Conservation (phyloP, 2,329 filamentous ascomycete genomes). For the Neofusicoccum kwambonambiense region DNA sequence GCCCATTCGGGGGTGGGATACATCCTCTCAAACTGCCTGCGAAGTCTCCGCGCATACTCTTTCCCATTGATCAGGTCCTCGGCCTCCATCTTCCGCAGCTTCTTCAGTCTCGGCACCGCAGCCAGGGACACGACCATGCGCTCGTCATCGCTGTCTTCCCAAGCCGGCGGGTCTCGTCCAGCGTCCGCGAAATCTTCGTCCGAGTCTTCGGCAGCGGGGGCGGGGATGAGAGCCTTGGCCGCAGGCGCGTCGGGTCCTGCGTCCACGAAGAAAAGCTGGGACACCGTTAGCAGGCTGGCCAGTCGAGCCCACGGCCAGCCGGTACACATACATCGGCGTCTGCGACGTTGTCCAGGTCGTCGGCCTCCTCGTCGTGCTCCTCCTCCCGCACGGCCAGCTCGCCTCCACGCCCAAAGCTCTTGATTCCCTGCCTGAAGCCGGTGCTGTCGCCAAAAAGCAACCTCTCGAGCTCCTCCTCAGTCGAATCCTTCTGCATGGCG, state of each 20-base stretch:
- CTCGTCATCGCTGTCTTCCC: slow-evolving; percentile 97
- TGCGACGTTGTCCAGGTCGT: slow-evolving; percentile 61
- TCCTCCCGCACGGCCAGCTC: slow-evolving; percentile 34
- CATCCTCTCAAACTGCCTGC: slow-evolving; percentile 66
- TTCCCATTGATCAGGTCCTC: slow-evolving; percentile 85
- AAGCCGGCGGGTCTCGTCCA: slow-evolving; percentile 58
- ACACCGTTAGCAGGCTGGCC: slow-evolving; percentile 5
- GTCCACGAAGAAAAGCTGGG: slow-evolving; percentile 77
- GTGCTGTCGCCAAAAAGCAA: slow-evolving; percentile 83
- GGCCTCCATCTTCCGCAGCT: slow-evolving; percentile 74
- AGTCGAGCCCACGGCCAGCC: not conserved
- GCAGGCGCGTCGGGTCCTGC: slow-evolving; percentile 52
- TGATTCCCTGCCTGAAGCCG: slow-evolving; percentile 76
- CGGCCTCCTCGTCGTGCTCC: slow-evolving; percentile 47
- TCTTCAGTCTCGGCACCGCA: slow-evolving; percentile 71
- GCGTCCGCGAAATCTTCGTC: slow-evolving; percentile 37
- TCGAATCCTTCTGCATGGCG: slow-evolving; percentile 67
- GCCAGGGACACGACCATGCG: slow-evolving; percentile 80
- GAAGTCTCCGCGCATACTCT: slow-evolving; percentile 78
- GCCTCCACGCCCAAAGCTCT: slow-evolving; percentile 51
- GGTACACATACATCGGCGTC: slow-evolving; percentile 63
- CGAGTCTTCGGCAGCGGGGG: slow-evolving; percentile 39
- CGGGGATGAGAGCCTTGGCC: slow-evolving; percentile 41
- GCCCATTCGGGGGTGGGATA: slow-evolving; percentile 65
- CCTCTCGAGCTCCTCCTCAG: slow-evolving; percentile 82